Evolutionary conservation across 192 early-diverging fungal genomes (phyloP), one percentile per base, ranked within the genome.

Genomic region (Kappamyces sp.): DNA sequence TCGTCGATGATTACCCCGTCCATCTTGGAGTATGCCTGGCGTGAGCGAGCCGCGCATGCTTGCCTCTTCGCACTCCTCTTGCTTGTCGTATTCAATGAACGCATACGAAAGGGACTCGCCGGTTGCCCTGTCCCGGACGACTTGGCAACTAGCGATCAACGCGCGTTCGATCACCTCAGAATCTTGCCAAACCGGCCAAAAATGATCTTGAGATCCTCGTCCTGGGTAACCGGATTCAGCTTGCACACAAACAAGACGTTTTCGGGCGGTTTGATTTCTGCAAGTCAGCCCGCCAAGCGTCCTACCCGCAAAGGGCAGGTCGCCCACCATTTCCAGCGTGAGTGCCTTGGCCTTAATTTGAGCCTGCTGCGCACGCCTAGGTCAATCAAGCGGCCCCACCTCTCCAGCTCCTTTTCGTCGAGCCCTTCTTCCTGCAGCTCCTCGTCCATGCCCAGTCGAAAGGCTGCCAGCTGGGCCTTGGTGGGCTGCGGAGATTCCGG

Each of bases 281-380:
- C 95, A 23, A 23, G 23, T 23, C 23, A 23, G 23, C 23, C 23
- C 23, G 23, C 23, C 23, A 23, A 23, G 23, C 23, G 23, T 23
- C 23, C 23, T 23, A 23, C 23, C 23, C 23, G 23, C 23, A 73
- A 89, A 93, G 5, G 95, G 95, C 8, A 98, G 68, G 65, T 98
- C 95, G 2, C 95, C 95, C 4, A 98, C 84, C 91, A 98, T 94
- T 70, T 98, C 95, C 38, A 98, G 74, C 1, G 93, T 95, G n/a
- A 98, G 68, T 4, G 93, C 91, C 3, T 88, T 82, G 1, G 95
- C 90, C 15, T 79, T 75, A 1, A 92, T 90, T 69, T 96, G 23
- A 0, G 23, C 23, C 23, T 86, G 33, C 70, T 15, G 12, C 15
- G 12, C 15, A n/a, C 12, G 12, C 44, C 12, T 52, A 39, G 44